Evolutionary conservation across 75 land plant genomes (phyloP).

Genomic region (Gnetum montanum): DNA sequence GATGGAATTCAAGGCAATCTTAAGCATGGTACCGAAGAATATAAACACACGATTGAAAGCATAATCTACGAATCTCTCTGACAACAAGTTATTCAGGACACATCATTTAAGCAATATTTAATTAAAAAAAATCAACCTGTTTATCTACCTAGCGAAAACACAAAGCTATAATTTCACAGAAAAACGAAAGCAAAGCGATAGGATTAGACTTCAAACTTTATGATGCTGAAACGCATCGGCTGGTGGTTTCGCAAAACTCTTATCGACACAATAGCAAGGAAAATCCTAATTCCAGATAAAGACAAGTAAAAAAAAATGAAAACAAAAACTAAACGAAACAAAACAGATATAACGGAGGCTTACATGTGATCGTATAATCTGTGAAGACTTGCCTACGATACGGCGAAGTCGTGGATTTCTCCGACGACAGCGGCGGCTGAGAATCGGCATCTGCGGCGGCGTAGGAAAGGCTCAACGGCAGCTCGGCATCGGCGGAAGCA

Average conservation of each 20-base stretch:
- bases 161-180: too few species aligned
- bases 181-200: too few species aligned
- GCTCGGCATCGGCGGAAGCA: conserved; percentile 10
- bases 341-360: not conserved
- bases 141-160: too few species aligned
- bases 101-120: too few species aligned
- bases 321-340: not conserved
- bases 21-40: too few species aligned
- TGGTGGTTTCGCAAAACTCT: not conserved
- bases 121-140: too few species aligned
- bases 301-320: not conserved
- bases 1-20: too few species aligned
- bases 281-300: not conserved
- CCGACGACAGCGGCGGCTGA: not conserved
- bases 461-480: not conserved
- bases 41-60: too few species aligned
- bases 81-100: too few species aligned
- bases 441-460: not conserved
- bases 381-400: conserved; percentile 30
- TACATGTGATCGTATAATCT: conserved; percentile 37
- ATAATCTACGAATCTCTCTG: too few species aligned
- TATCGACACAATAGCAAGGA: not conserved
- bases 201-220: too few species aligned
- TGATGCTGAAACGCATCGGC: too few species aligned
- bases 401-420: not conserved